Base-by-base conservation (phyloP, 371 early-diverging fungal species). In the Syncephalis fuscata region DNA sequence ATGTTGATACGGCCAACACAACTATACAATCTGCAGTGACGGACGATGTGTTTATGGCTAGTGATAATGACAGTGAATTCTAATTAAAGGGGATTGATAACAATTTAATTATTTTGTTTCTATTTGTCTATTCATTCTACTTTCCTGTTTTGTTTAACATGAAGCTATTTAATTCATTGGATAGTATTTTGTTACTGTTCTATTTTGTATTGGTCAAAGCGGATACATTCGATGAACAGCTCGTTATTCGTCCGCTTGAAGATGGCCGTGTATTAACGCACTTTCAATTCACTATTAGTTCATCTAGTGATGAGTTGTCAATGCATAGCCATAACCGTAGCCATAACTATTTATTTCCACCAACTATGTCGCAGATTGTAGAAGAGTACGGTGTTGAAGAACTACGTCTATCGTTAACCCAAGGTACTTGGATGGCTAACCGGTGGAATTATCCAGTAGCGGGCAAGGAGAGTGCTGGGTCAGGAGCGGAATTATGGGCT, bases 381-480 rank as follows among this genome's bases (percentile, higher is more conserved):
- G 75, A 80, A 46, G 63, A 69, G 16, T 84, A 74, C 58, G 65
- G 72, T 27, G 84, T 88, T 4, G 65, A 66, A 16, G 84, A 84
- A 51, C 67, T 93, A 55, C 82, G 86, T 54, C 64, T 95, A 50
- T 71, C 85, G 0, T 88, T 92, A 58, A 85, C 93, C 0, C 89
- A 89, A 56, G 94, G 94, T 25, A 61, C 78, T 24, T 89, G 92
- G 92, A 70, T 78, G 40, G 74, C 80, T 57, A 73, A 73, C 17
- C 63, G 71, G 41, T 89, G 90, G 88, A 88, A 85, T 0, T 68
- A 76, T 49, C 74, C 73, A 10, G 62, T 68, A 2, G 62, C 62
- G 2, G 62, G 69, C 20, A 11, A 32, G 32, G 32, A 32, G 32
- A 73, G 76, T 7, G 68, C 65, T 24, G 76, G 83, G 5, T 72